These are phyloP conservation scores for Fusarium sp. DNA, from an alignment of 2,329 filamentous ascomycete genomes.

Conservation along the genomic window DNA sequence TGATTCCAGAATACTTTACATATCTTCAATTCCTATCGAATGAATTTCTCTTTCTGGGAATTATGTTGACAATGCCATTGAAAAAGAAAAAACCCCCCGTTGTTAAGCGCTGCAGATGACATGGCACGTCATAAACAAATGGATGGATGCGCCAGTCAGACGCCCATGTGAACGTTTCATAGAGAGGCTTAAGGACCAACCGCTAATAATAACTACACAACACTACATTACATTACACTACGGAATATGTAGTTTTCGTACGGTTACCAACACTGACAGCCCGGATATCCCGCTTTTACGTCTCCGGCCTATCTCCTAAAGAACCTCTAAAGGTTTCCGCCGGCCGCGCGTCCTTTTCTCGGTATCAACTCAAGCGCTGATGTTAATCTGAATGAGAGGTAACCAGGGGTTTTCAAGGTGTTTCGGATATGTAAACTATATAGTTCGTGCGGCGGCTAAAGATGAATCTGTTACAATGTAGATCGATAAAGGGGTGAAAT, in stretches of 20 bases:
- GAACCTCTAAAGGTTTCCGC: not conserved
- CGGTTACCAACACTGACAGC: not conserved
- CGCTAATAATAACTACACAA: not conserved
- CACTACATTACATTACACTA: not conserved
- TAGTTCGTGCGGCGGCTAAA: constrained; percentile 7
- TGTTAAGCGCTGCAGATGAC: constrained; percentile 1
- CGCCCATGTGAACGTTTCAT: not conserved
- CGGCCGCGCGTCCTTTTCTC: constrained; percentile 16
- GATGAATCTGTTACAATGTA: not conserved
- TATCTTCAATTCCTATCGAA: not conserved
- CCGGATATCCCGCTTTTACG: not conserved
- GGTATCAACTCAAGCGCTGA: not conserved
- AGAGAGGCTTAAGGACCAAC: not conserved
- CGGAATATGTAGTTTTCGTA: not conserved
- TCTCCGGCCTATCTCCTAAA: not conserved
- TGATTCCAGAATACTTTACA: not conserved
- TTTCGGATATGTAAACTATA: constrained; percentile 16
- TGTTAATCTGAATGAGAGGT: not conserved
- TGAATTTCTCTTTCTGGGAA: not conserved
- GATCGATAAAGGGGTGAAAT: not conserved
- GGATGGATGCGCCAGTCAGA: not conserved
- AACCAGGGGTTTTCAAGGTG: constrained; percentile 4
- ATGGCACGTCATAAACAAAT: constrained; percentile 14
- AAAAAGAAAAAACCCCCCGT: not conserved
- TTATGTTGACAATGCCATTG: not conserved